Conservation (phyloP, 2,329 filamentous ascomycete species). For the Fusarium graminum region DNA sequence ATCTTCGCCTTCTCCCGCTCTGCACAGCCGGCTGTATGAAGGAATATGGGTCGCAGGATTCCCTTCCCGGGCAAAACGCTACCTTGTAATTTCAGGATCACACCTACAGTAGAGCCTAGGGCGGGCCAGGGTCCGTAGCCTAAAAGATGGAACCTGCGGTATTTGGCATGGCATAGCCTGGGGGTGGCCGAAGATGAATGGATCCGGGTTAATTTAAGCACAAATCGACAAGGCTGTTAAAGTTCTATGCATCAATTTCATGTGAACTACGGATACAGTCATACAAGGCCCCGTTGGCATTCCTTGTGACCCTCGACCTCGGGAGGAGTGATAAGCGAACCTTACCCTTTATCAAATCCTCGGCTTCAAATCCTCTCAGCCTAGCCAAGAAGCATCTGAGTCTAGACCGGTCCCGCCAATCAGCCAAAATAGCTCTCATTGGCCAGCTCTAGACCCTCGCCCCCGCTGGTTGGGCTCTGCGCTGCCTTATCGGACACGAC, state of each 20-base stretch:
- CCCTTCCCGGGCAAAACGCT: slow-evolving; percentile 16
- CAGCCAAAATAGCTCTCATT: slow-evolving; percentile 9
- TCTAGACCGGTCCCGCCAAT: slow-evolving; percentile 35
- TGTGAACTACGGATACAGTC: no score
- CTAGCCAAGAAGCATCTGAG: slow-evolving; percentile 7
- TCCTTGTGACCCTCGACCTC: neutral
- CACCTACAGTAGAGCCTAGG: slow-evolving; percentile 2
- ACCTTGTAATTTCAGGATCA: slow-evolving; percentile 33
- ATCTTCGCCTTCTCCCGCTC: neutral
- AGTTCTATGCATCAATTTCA: neutral
- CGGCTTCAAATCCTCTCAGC: slow-evolving; percentile 7
- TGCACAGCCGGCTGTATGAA: slow-evolving; percentile 2
- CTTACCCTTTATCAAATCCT: neutral
- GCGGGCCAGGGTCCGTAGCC: slow-evolving; percentile 23
- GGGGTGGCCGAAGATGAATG: neutral
- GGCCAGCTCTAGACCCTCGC: neutral
- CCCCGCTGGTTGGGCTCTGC: slow-evolving; percentile 29
- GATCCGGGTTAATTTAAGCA: neutral
- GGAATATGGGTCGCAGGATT: slow-evolving; percentile 29
- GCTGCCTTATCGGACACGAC: slow-evolving; percentile 34
- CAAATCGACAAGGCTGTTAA: neutral
- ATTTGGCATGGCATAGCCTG: neutral
- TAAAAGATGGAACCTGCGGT: slow-evolving; percentile 33
- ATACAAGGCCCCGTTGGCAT: neutral
- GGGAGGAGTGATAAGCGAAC: slow-evolving; percentile 20